Evolutionary conservation across 164 flowering plant genomes (phyloP).

Genomic region (Litsea cubeba): DNA sequence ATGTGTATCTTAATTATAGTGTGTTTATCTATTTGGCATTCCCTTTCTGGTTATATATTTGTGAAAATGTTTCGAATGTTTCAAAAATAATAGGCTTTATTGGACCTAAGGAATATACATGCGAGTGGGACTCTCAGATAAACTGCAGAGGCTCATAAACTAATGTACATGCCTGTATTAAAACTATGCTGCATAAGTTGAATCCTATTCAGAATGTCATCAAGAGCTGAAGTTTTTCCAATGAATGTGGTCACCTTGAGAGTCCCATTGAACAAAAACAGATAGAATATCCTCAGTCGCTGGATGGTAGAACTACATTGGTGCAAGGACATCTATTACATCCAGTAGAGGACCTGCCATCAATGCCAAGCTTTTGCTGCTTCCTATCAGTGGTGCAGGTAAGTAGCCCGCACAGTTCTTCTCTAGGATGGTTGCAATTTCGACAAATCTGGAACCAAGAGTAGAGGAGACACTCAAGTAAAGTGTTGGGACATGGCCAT

Average conservation of each 20-base stretch:
- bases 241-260: not conserved
- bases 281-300: not conserved
- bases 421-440: not conserved
- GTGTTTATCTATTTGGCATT: not conserved
- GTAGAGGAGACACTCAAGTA: not conserved
- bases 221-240: not conserved
- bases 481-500: not conserved
- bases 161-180: not conserved
- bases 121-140: not conserved
- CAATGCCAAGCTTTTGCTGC: not conserved
- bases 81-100: not conserved
- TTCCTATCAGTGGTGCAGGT: not conserved
- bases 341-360: not conserved
- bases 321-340: not conserved
- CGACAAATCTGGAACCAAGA: not conserved
- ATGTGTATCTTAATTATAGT: conserved; percentile 5
- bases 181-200: too few relatives aligned
- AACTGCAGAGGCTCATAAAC: not conserved
- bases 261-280: not conserved
- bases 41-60: not conserved
- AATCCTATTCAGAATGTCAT: not conserved
- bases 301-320: not conserved
- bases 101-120: not conserved
- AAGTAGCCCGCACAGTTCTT: not conserved
- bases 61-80: not conserved